A percentile compares a stretch with the other conserved stretches of the same genome.
phyloP scores from a whole-genome alignment of 2,329 filamentous ascomycete genomes.

The Ilyonectria sp. region DNA sequence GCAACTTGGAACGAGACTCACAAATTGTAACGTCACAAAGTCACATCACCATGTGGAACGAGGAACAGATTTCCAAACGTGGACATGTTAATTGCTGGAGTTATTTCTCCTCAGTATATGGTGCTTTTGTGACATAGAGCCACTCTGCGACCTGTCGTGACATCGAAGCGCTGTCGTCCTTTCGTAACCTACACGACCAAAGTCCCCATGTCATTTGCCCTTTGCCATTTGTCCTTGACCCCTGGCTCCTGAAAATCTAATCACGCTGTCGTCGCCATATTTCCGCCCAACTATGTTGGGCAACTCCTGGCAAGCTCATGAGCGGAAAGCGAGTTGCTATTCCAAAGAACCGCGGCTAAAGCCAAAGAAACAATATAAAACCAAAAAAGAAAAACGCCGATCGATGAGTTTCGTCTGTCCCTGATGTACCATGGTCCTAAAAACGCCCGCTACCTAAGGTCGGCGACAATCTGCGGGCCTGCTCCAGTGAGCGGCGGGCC shows the following conservation, averaged over 20 bases:
- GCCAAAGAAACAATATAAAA: conserved; percentile 17
- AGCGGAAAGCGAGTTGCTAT: conserved; percentile 11
- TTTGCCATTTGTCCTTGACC: conserved; percentile 5
- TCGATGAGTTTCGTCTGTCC: conserved; percentile 42
- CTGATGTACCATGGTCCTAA: conserved; percentile 33
- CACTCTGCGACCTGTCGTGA: conserved; percentile 6
- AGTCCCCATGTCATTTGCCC: conserved; percentile 1
- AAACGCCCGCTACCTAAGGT: conserved; percentile 48
- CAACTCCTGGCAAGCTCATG: conserved; percentile 24
- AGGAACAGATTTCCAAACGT: conserved; percentile 7
- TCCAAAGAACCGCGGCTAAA: conserved; percentile 12
- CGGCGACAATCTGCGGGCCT: conserved; percentile 44
- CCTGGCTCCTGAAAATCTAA: conserved; percentile 12
- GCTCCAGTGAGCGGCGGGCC: conserved; percentile 46
- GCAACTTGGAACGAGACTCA: no score
- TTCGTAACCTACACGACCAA: conserved; percentile 20
- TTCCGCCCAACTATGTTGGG: conserved; percentile 10
- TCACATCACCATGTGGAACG: not conserved
- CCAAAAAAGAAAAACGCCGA: conserved; percentile 40
- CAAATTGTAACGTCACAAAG: not conserved
- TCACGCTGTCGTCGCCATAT: conserved; percentile 20
- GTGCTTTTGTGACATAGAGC: conserved; percentile 18
- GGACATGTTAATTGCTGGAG: conserved; percentile 28
- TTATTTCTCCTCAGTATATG: conserved; percentile 18
- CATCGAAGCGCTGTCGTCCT: conserved; percentile 13